phyloP scores from a whole-genome alignment of 495 filamentous ascomycete species.

The Delitschia confertaspora region DNA sequence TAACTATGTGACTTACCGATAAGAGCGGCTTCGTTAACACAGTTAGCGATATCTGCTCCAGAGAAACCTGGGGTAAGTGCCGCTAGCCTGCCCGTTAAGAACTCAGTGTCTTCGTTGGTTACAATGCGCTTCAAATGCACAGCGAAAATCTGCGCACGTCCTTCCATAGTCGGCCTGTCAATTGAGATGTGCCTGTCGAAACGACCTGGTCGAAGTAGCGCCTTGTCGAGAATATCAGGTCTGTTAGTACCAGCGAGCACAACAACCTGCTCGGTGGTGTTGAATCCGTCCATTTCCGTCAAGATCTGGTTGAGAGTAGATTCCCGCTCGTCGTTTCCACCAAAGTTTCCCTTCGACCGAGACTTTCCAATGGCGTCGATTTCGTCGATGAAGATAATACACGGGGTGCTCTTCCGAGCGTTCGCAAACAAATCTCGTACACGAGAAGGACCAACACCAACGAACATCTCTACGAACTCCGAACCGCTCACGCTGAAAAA shows the following conservation, averaged over 20 bases:
- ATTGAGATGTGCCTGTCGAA: conserved; percentile 95
- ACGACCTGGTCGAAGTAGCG: conserved; percentile 89
- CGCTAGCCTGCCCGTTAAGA: conserved; percentile 75
- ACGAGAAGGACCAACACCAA: conserved; percentile 91
- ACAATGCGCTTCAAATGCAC: conserved; percentile 91
- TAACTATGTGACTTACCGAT: conserved; percentile 58
- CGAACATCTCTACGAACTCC: conserved; percentile 99
- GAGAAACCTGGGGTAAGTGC: conserved; percentile 93
- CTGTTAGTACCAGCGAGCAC: conserved; percentile 97
- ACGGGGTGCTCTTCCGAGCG: conserved; percentile 89
- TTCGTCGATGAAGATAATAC: conserved; percentile 99
- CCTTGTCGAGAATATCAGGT: conserved; percentile 88
- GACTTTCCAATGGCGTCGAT: conserved; percentile 96
- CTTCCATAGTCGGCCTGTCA: conserved; percentile 91
- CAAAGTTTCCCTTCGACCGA: conserved; percentile 62
- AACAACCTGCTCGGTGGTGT: conserved; percentile 92
- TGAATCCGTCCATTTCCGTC: conserved; percentile 99
- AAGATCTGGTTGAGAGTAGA: conserved; percentile 95
- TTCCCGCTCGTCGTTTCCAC: conserved; percentile 93
- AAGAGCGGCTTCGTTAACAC: conserved; percentile 92
- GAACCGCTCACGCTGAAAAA: conserved; percentile 98
- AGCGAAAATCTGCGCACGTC: conserved; percentile 88
- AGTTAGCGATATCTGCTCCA: conserved; percentile 96
- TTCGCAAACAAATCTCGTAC: conserved; percentile 93
- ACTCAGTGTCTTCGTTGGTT: conserved; percentile 78